Conservation (phyloP, 169 alveolate species). For the Amoebophrya sp. region DNA sequence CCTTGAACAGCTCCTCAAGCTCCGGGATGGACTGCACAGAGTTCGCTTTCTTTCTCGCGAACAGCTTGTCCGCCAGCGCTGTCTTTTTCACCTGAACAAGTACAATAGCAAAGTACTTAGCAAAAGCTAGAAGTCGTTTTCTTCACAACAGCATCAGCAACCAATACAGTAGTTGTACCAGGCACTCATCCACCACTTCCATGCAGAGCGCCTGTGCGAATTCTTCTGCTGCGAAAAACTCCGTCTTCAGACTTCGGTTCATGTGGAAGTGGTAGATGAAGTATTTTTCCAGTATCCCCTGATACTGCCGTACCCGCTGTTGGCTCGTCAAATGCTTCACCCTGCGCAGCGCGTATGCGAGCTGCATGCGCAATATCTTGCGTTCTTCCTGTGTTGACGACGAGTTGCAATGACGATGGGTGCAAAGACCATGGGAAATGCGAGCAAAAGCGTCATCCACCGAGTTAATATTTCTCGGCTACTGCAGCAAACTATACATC, state of each 20-base stretch:
- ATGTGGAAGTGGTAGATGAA: not conserved
- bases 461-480: too few relatives aligned
- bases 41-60: not conserved
- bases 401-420: too few relatives aligned
- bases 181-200: not conserved
- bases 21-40: not conserved
- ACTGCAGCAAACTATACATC: too few relatives aligned
- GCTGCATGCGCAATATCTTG: not conserved
- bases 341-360: not conserved
- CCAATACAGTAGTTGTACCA: not conserved
- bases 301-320: not conserved
- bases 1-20: not conserved
- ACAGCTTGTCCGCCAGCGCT: not conserved
- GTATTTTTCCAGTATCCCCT: not conserved
- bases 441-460: too few relatives aligned
- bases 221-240: not conserved
- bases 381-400: constrained; percentile 4
- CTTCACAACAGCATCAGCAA: not conserved
- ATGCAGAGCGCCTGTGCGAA: not conserved
- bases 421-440: too few relatives aligned
- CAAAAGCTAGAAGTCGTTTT: too few relatives aligned
- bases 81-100: not conserved
- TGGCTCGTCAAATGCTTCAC: not conserved
- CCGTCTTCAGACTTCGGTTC: not conserved
- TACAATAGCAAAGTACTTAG: not conserved